These are phyloP conservation scores for Peltaster fructicola DNA, from an alignment of 2,329 filamentous ascomycete genomes.

Conservation along the genomic window DNA sequence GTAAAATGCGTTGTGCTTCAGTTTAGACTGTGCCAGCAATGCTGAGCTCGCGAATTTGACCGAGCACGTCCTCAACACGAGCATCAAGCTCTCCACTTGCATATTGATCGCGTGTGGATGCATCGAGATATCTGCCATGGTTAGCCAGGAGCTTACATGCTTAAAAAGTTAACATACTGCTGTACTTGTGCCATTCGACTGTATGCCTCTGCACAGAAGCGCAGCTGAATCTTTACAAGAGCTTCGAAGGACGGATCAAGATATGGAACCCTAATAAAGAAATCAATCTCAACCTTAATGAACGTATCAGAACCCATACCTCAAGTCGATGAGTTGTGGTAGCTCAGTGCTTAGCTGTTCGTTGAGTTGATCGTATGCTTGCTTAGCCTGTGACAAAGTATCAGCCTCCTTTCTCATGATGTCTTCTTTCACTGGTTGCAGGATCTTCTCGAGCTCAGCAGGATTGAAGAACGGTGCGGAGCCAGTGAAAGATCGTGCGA, in stretches of 20 bases:
- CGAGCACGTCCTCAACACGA: slow-evolving; percentile 83
- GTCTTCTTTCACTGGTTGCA: slow-evolving; percentile 13
- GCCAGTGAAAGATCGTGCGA: no score
- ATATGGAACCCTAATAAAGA: slow-evolving; percentile 53
- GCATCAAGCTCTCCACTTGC: slow-evolving; percentile 82
- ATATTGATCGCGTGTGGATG: slow-evolving; percentile 90
- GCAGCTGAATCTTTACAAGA: slow-evolving; percentile 91
- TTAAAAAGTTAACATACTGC: slow-evolving; percentile 44
- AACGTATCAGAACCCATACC: slow-evolving; percentile 20
- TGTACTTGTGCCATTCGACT: slow-evolving; percentile 97
- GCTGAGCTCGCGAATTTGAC: slow-evolving; percentile 92
- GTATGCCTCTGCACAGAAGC: slow-evolving; percentile 96
- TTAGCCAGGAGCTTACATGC: not conserved
- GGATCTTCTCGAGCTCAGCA: slow-evolving; percentile 17
- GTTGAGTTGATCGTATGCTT: slow-evolving; percentile 89
- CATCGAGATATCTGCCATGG: slow-evolving; percentile 43
- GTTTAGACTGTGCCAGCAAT: slow-evolving; percentile 55
- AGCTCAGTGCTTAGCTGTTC: slow-evolving; percentile 87
- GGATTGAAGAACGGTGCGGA: slow-evolving; percentile 16
- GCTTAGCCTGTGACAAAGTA: slow-evolving; percentile 40
- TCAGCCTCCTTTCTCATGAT: slow-evolving; percentile 16
- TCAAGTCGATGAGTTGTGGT: slow-evolving; percentile 87
- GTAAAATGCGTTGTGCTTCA: no score
- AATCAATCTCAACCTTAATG: slow-evolving; percentile 2
- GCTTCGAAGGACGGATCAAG: slow-evolving; percentile 95